Base-by-base conservation (phyloP, 2,329 filamentous ascomycete genomes). In the Fusarium torulosum region DNA sequence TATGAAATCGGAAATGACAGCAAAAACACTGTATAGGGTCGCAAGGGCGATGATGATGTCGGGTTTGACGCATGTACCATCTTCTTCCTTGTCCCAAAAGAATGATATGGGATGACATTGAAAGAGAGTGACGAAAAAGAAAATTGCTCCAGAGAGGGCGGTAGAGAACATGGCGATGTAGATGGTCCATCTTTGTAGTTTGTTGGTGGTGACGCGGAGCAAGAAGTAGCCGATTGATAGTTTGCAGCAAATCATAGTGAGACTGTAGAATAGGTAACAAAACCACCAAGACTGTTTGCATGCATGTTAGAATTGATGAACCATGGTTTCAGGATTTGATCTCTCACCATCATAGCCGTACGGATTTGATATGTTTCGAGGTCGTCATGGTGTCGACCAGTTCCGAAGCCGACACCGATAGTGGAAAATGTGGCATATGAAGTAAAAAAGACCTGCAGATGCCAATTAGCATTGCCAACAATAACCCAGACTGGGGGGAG, bases 1-100 rank as follows among this genome's bases (percentile, higher is more conserved):
- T 0, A 79, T 78, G 23, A 85, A 79, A 65, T 86, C 84, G 29
- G 79, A 82, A 5, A 79, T 60, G 14, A 82, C 81, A 23, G 80
- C 81, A 6, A 81, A 75, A 2, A 78, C 78, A 64, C 82, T 84
- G 67, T 85, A 85, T 2, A 82, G 71, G 50, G 84, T 83, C 5
- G 80, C 83, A 15, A 86, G 76, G 6, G 75, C 79, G 38, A 84
- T 81, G 10, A 87, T 78, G 21, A 80, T 75, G 1, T 79, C 76
- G 1, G 66, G 49, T 23, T 71, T 59, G 5, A 80, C 53, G 43
- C 79, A 80, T 8, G 53, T 65, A 17, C 69, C 69, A 1, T 58
- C 29, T 3, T 68, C 66, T 2, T 47, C 49, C 35, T 72, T 71
- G 13, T 75, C 60, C 75, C 75, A 77, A 33, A 76, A 77, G 31